Conservation (phyloP, 495 filamentous ascomycete genomes). For the Penicillium malachiteum region DNA sequence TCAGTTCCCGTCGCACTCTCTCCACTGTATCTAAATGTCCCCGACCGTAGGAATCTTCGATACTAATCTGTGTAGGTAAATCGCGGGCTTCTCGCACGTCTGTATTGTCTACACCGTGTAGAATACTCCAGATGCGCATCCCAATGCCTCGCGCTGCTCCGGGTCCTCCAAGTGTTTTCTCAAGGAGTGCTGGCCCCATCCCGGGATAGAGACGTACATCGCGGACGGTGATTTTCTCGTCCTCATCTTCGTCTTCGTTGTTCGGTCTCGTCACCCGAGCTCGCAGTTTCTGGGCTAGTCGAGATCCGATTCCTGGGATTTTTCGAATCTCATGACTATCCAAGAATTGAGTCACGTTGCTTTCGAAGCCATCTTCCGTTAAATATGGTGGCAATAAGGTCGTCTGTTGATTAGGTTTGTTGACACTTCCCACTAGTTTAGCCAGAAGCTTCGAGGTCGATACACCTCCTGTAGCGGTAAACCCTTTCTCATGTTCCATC, state of each 20-base stretch:
- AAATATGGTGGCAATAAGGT: slow-evolving; percentile 68
- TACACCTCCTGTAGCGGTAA: slow-evolving; percentile 83
- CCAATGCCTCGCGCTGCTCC: slow-evolving; percentile 70
- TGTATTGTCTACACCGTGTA: slow-evolving; percentile 64
- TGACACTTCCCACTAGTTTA: slow-evolving; percentile 78
- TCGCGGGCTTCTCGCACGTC: slow-evolving; percentile 70
- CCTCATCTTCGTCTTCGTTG: slow-evolving; percentile 28
- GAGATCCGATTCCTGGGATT: slow-evolving; percentile 83
- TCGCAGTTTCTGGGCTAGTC: slow-evolving; percentile 68
- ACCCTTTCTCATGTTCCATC: slow-evolving; percentile 76
- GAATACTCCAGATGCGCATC: slow-evolving; percentile 68
- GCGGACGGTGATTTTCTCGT: slow-evolving; percentile 60
- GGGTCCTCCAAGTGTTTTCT: slow-evolving; percentile 64
- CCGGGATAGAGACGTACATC: slow-evolving; percentile 60
- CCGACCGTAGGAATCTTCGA: slow-evolving; percentile 84
- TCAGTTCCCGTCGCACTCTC: slow-evolving; percentile 63
- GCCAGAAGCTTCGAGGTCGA: slow-evolving; percentile 80
- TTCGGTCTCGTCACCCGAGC: slow-evolving; percentile 49
- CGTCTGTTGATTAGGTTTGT: slow-evolving; percentile 86
- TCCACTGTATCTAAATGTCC: slow-evolving; percentile 59
- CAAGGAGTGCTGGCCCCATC: slow-evolving; percentile 60
- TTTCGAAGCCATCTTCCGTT: slow-evolving; percentile 17
- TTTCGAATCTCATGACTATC: slow-evolving; percentile 75
- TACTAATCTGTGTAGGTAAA: slow-evolving; percentile 85
- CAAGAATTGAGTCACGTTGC: slow-evolving; percentile 66